Base-by-base conservation (phyloP, 805 yeast genomes). In the Candida orba region DNA sequence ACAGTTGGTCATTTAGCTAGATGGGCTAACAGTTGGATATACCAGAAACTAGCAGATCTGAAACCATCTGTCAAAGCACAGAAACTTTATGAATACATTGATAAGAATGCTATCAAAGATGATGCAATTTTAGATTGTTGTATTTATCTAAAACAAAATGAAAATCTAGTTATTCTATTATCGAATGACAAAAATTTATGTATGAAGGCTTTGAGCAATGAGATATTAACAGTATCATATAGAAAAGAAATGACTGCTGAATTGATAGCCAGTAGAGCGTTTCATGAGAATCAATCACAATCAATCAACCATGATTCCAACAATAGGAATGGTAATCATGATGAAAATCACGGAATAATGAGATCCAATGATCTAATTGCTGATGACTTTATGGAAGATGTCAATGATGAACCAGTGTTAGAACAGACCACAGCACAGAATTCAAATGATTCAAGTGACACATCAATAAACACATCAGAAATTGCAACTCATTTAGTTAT, bases 51-150 rank as follows among this genome's bases (percentile, higher is more conserved):
- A 18, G 84, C 89, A 4, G 67, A 69, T 7, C 56, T 59, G 4
- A 67, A 71, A 27, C 63, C 73, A 1, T 68, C 72, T 0, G 75
- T 89, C 0, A 63, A 72, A 38, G 95, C 86, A 0, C 96, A 90
- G 59, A 76, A 71, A 49, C 36, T 72, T 15, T 59, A 66, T 25
- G 86, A 89, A 57, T 61, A 66, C 23, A 37, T 81, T 1, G 78
- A 80, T 44, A 56, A 58, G 8, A 41, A 54, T 3, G 59, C 78
- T 2, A 42, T 42, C 0, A 81, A 84, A 45, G 97, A 90, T 61
- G 95, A 89, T 54, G 73, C 95, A 0, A 89, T 90, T 48, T 63
- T 89, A 35, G 96, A 90, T 59, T 88, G 96, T 58, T 84, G 95
- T 52, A 54, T 83, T 23, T 88, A 73, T 56, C 79, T 81, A 45